Conservation (phyloP, 2,329 filamentous ascomycete genomes). For the Monilinia polystroma region DNA sequence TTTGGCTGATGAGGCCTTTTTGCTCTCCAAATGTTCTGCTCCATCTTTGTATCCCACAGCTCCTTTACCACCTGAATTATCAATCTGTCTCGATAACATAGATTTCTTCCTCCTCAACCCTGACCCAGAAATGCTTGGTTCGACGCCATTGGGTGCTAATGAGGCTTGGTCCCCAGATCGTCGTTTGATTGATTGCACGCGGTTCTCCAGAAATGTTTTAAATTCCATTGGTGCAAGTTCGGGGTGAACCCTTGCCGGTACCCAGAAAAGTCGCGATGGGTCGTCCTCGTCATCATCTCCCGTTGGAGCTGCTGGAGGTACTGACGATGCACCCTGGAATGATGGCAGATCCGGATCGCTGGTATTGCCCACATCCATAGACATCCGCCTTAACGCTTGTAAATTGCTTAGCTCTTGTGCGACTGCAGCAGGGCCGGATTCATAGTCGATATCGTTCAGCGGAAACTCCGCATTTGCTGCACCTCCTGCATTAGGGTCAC, state of each 20-base stretch:
- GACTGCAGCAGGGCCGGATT: constrained; percentile 68
- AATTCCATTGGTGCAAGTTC: constrained; percentile 95
- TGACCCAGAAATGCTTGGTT: constrained; percentile 54
- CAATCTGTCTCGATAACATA: constrained; percentile 90
- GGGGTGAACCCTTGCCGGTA: constrained; percentile 89
- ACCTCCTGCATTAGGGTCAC: constrained; percentile 45
- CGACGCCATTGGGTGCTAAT: constrained; percentile 55
- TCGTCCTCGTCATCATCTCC: constrained; percentile 82
- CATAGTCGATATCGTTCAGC: constrained; percentile 71
- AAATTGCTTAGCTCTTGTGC: constrained; percentile 72
- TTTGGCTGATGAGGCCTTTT: constrained; percentile 58
- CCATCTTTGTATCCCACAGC: constrained; percentile 75
- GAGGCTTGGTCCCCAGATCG: constrained; percentile 72
- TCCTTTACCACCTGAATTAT: constrained; percentile 61
- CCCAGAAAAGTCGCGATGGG: constrained; percentile 87
- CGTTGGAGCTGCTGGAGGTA: constrained; percentile 70
- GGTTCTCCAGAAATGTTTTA: constrained; percentile 92
- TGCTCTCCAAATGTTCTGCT: constrained; percentile 73
- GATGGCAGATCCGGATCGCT: constrained; percentile 74
- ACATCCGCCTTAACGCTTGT: constrained; percentile 72
- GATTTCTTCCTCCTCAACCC: constrained; percentile 85
- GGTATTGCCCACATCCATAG: constrained; percentile 67
- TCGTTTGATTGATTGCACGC: constrained; percentile 84
- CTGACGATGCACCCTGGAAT: constrained; percentile 61
- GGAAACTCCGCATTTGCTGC: constrained; percentile 61